phyloP scores from a whole-genome alignment of 495 filamentous ascomycete species.

The Penicillium odoratum region DNA sequence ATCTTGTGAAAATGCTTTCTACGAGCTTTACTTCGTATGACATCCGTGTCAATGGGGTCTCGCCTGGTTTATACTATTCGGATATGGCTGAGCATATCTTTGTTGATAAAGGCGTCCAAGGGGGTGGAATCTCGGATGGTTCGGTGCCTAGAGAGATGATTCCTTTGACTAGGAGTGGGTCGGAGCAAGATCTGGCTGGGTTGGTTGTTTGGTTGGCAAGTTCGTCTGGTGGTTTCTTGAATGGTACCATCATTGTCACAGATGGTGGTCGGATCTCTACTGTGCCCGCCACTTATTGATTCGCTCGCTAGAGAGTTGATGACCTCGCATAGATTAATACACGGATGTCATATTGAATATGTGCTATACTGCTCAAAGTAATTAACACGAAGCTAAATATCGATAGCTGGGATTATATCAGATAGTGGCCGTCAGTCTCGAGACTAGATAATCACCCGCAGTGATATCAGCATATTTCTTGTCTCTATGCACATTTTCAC shows the following conservation, averaged over 20 bases:
- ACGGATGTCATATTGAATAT: not conserved
- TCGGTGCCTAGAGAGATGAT: constrained; percentile 47
- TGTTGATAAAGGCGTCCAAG: constrained; percentile 16
- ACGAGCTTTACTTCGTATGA: constrained; percentile 53
- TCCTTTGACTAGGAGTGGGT: constrained; percentile 53
- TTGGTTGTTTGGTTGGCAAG: constrained; percentile 63
- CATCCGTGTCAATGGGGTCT: constrained; percentile 66
- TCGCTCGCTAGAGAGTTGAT: not conserved
- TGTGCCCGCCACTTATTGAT: constrained; percentile 50
- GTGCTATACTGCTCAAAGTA: not conserved
- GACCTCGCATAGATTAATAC: not conserved
- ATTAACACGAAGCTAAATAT: not conserved
- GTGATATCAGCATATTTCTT: constrained; percentile 82
- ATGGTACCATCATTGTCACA: constrained; percentile 55
- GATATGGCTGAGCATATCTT: constrained; percentile 56
- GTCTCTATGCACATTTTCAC: constrained; percentile 53
- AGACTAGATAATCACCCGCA: constrained; percentile 78
- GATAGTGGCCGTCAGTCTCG: constrained; percentile 70
- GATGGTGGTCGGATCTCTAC: constrained; percentile 60
- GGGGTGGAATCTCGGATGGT: constrained; percentile 36
- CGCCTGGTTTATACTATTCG: constrained; percentile 64
- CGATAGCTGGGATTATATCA: constrained; percentile 4
- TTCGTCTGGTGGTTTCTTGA: constrained; percentile 59
- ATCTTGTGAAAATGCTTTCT: constrained; percentile 63
- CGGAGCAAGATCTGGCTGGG: constrained; percentile 63